These are phyloP conservation scores for Cytospora leucostoma DNA, from an alignment of 2,329 filamentous ascomycete genomes.

Conservation along the genomic window DNA sequence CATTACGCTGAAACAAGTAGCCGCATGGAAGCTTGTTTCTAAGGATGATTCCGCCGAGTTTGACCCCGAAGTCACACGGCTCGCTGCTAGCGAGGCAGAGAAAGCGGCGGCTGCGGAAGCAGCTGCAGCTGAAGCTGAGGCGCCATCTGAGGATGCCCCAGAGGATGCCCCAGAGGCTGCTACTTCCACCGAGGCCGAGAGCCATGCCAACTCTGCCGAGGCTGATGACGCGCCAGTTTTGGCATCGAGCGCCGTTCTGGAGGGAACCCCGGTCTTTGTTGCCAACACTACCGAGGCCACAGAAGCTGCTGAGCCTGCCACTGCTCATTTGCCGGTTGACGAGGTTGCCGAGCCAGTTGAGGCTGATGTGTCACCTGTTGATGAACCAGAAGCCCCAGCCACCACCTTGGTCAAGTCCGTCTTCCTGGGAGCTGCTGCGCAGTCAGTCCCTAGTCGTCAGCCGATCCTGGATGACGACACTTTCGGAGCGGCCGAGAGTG, in stretches of 20 bases:
- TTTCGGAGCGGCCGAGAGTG: conserved; percentile 41
- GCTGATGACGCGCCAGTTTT: conserved; percentile 20
- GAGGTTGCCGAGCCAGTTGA: conserved; percentile 27
- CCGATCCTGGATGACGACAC: conserved; percentile 54
- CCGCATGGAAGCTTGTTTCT: conserved; percentile 78
- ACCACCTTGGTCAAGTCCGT: conserved; percentile 46
- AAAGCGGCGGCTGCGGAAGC: conserved; percentile 36
- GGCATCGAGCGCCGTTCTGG: conserved; percentile 32
- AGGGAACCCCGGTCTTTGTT: conserved; percentile 38
- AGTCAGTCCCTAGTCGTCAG: conserved; percentile 49
- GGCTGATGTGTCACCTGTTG: conserved; percentile 23
- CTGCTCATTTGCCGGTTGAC: conserved; percentile 29
- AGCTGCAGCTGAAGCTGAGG: conserved; percentile 36
- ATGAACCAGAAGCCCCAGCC: conserved; percentile 30
- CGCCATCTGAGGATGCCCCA: conserved; percentile 29
- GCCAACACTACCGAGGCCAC: conserved; percentile 32
- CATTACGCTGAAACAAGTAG: conserved; percentile 77
- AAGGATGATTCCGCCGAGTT: conserved; percentile 79
- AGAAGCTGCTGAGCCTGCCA: conserved; percentile 31
- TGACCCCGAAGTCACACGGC: conserved; percentile 64
- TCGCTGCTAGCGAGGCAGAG: conserved; percentile 51
- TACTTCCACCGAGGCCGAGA: conserved; percentile 35
- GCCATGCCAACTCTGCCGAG: conserved; percentile 30
- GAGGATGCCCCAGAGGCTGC: conserved; percentile 28
- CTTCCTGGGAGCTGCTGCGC: conserved; percentile 53